Evolutionary conservation across 306 rosid species (phyloP), one percentile per base, ranked within the genome.

Genomic region (Sicyos baderoa): DNA sequence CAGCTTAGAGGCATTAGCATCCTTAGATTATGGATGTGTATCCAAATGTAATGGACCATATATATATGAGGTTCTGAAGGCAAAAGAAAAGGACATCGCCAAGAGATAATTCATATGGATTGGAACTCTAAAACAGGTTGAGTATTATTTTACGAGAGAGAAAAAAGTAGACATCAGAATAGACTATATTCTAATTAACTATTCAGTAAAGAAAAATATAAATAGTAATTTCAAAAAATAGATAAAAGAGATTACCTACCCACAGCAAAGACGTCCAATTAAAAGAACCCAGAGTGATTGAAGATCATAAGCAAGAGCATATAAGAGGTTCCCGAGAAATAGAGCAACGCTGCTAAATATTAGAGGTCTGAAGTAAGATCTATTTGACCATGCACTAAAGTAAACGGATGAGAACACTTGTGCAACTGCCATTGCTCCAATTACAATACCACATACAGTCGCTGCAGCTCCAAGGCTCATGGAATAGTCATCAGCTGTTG

Each of bases 371-470:
- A 88, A 94, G 85, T 90, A 90, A 14, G 99, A 90, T 78, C 66
- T 88, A 79, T 94, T 94, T 78, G 99, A 94, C 99, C 99, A 94
- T 7, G 99, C 97, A 77, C 99, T 94, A 73, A 94, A 94, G 78
- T 94, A 94, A 80, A 94, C 99, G 0, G 97, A 94, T 56, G 97
- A 90, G 80, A 94, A 90, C 78, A 94, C 87, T 75, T 94, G 99
- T 8, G 99, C 99, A 75, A 94, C 90, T 69, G 99, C 99, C 99
- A 94, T 94, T 51, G 97, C 88, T 61, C 99, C 99, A 68, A 94
- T 94, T 23, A 94, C 96, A 32, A 94, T 78, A 72, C 97, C 99
- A 76, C 99, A 94, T 79, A 94, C 96, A 19, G 99, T 94, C 51
- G 99, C 96, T 7, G 97, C 96, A 15, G 99, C 99, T 73, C 99